Percentiles rank a stretch among this genome's conserved stretches.
Conservation (phyloP, 2,329 filamentous ascomycete species). For the Fusarium pseudograminearum region DNA sequence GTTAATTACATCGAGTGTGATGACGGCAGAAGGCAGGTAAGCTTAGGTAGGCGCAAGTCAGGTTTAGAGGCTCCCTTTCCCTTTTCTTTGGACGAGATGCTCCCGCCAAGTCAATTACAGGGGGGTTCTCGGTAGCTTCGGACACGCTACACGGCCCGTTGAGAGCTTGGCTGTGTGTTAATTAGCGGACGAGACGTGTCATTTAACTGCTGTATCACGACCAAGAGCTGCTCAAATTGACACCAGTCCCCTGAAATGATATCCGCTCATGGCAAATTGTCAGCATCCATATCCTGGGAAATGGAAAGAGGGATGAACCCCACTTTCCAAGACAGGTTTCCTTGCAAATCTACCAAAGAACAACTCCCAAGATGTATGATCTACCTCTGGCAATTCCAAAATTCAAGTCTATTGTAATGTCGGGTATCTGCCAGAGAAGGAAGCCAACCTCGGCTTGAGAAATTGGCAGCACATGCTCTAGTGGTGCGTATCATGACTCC, state of each 20-base stretch:
- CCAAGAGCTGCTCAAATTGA: constrained; percentile 10
- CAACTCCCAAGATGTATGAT: constrained; percentile 42
- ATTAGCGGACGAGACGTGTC: constrained; percentile 16
- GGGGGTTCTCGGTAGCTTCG: constrained; percentile 45
- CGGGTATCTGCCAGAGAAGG: background rate
- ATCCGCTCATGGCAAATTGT: constrained; percentile 45
- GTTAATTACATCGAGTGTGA: constrained; percentile 27
- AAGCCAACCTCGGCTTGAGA: background rate
- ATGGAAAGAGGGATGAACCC: constrained; percentile 27
- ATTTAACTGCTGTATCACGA: background rate
- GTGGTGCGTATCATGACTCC: constrained; percentile 19
- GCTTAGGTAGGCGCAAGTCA: constrained; percentile 8
- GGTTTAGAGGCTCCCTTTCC: constrained; percentile 31
- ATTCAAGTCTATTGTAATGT: constrained; percentile 5
- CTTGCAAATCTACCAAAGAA: constrained; percentile 35
- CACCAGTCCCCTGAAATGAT: constrained; percentile 39
- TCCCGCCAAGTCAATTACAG: constrained; percentile 43
- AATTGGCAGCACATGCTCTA: constrained; percentile 13
- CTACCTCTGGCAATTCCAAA: constrained; percentile 25
- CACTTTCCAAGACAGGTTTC: constrained; percentile 42
- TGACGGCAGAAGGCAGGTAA: constrained; percentile 36
- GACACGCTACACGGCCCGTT: constrained; percentile 40
- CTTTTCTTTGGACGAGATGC: constrained; percentile 30
- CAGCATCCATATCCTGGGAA: constrained; percentile 26
- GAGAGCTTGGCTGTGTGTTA: constrained; percentile 29